A percentile compares a stretch with the other conserved stretches of the same genome.
These are phyloP conservation scores for Starmerella etchellsii DNA, from an alignment of 805 yeast genomes.

Conservation along the genomic window DNA sequence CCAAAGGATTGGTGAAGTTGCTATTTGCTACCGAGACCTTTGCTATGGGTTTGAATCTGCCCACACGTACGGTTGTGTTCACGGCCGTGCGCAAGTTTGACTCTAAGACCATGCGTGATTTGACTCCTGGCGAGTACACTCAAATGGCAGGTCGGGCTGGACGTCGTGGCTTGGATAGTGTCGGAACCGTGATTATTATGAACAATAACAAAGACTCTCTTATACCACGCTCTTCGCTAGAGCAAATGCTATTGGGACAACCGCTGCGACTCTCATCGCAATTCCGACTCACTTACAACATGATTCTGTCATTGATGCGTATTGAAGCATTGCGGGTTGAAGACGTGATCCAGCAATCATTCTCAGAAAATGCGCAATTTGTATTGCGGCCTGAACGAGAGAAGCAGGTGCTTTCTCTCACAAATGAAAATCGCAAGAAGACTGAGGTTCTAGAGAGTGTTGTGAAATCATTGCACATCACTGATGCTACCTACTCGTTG, in stretches of 20 bases:
- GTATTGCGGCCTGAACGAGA: conserved; percentile 77
- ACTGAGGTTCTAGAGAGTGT: not conserved
- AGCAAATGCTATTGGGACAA: conserved; percentile 72
- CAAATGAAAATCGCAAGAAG: not conserved
- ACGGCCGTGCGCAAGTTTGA: conserved; percentile 80
- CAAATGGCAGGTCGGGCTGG: conserved; percentile 99
- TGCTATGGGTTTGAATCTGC: conserved; percentile 96
- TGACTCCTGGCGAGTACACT: conserved; percentile 92
- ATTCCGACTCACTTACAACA: conserved; percentile 85
- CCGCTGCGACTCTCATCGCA: conserved; percentile 87
- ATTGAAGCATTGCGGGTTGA: conserved; percentile 94
- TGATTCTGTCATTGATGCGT: conserved; percentile 78
- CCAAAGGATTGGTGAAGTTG: conserved; percentile 75
- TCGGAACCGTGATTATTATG: conserved; percentile 92
- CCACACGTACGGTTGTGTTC: conserved; percentile 92
- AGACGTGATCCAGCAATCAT: conserved; percentile 93
- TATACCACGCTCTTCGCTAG: conserved; percentile 38
- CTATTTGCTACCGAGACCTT: conserved; percentile 95
- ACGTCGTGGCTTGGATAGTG: conserved; percentile 84
- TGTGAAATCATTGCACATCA: not conserved
- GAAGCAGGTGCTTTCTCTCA: conserved; percentile 36
- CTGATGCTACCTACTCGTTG: not conserved
- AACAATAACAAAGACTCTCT: conserved; percentile 30
- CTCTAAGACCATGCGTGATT: conserved; percentile 66
- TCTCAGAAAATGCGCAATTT: conserved; percentile 82